phyloP scores from a whole-genome alignment of 163 green algal genomes.

The Prototheca cutis region DNA sequence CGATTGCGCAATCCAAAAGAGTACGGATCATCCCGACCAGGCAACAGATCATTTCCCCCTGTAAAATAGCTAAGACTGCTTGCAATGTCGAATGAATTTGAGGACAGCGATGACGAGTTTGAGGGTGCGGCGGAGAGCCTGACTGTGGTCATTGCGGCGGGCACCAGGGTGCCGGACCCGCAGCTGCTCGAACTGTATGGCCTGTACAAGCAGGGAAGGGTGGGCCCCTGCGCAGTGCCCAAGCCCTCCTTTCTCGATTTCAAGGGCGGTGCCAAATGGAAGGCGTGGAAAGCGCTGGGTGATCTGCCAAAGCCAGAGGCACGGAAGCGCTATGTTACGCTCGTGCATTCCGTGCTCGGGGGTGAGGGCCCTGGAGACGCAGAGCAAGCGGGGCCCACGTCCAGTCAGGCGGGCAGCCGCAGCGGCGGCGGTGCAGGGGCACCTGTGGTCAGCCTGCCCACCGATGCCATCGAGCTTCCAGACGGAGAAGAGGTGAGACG shows the following conservation, averaged over 20 bases:
- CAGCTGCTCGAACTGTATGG: slow-evolving; percentile 38
- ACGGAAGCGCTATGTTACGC: background rate
- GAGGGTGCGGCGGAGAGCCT: slow-evolving; percentile 22
- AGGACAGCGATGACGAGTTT: slow-evolving; percentile 15
- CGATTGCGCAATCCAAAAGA: too few species aligned
- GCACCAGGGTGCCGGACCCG: background rate
- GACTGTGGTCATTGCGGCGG: background rate
- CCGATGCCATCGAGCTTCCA: too few species aligned
- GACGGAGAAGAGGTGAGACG: too few species aligned
- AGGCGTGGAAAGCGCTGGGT: slow-evolving; percentile 15
- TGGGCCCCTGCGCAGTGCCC: slow-evolving; percentile 22
- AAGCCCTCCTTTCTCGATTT: slow-evolving; percentile 45
- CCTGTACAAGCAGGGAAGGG: slow-evolving; percentile 41
- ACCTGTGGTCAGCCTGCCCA: too few species aligned
- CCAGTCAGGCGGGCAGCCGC: too few species aligned
- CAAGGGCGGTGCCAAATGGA: slow-evolving; percentile 42
- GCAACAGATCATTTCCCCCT: background rate
- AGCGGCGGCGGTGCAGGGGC: too few species aligned
- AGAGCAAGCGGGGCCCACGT: background rate
- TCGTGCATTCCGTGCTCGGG: too few species aligned
- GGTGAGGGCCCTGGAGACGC: background rate
- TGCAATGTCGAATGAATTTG: background rate
- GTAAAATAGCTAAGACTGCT: too few species aligned
- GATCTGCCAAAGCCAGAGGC: slow-evolving; percentile 1
- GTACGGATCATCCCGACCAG: too few species aligned